Evolutionary conservation across 2,329 filamentous ascomycete species (phyloP), one percentile per base, ranked within the genome.

Genomic region (Arthrocladium fulminans): DNA sequence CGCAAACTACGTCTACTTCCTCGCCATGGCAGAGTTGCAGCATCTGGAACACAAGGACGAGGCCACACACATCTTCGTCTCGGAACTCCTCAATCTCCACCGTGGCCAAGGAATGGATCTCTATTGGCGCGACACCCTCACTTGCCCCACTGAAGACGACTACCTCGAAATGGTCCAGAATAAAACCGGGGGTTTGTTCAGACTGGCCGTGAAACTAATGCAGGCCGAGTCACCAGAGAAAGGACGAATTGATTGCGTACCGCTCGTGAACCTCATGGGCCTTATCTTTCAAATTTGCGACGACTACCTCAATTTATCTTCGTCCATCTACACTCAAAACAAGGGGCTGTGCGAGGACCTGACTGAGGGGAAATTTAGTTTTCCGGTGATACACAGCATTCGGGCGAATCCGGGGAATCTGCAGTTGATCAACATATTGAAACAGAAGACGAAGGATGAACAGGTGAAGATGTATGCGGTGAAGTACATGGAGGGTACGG

Each of bases 281-380:
- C 57, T 71, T 20, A 65, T 70, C 29, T 72, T 71, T 50, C 69
- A 72, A 51, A 70, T 72, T 48, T 70, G 69, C 52, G 69, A 73
- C 71, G 92, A 98, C 74, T 95, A 95, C 70, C 81, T 88, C 66
- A 97, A 97, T 65, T 80, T 98, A 37, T 78, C 76, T 24, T 65
- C 61, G 47, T 71, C 70, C n/a, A 75, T 81, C 60, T 96, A 96
- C 72, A 82, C 81, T 30, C 74, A 84, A 55, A 90, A 94, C 67
- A 97, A 97, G 71, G 92, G 90, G 43, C 78, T 95, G 58, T 94
- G 87, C 66, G 90, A 97, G 71, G 92, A 97, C 67, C 70, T 97
- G 59, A 96, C 88, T 1, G 92, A 97, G 70, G 90, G 90, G 54
- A 97, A 97, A 74, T 96, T 96, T 71, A 90, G 84, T 22, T 96